A percentile compares a stretch with the other conserved stretches of the same genome.
Conservation (phyloP, 1,139 yeast species). For the Debaryomyces coudertii region DNA sequence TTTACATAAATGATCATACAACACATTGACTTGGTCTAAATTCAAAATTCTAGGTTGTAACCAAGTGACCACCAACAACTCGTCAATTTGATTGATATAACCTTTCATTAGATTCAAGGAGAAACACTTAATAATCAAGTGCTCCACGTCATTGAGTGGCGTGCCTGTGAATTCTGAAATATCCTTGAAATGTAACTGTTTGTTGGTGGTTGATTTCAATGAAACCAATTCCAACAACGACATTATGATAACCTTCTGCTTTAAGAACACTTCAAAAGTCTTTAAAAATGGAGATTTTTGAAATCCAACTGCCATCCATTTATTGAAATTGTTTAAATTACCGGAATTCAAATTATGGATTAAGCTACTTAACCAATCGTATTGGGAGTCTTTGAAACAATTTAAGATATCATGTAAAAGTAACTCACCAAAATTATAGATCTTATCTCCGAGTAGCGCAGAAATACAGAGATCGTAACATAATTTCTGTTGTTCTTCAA, state of each 20-base stretch:
- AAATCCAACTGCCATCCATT: slow-evolving; percentile 41
- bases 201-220: slow-evolving; percentile 71
- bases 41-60: slow-evolving; percentile 94
- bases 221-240: slow-evolving; percentile 88
- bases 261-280: slow-evolving; percentile 65
- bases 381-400: slow-evolving; percentile 52
- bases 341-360: slow-evolving; percentile 78
- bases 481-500: slow-evolving; percentile 41
- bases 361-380: slow-evolving; percentile 74
- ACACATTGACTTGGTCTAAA: slow-evolving; percentile 71
- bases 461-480: slow-evolving; percentile 85
- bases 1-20: slow-evolving; percentile 69
- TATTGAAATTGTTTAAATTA: slow-evolving; percentile 63
- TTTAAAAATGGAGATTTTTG: slow-evolving; percentile 62
- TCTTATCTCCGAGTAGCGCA: slow-evolving; percentile 88
- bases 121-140: slow-evolving; percentile 87
- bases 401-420: slow-evolving; percentile 83
- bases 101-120: slow-evolving; percentile 84
- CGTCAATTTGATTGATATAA: slow-evolving; percentile 81
- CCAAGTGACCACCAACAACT: slow-evolving; percentile 84
- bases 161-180: slow-evolving; percentile 75
- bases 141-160: slow-evolving; percentile 77
- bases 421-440: slow-evolving; percentile 94
- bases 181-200: slow-evolving; percentile 72
- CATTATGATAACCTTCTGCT: slow-evolving; percentile 91